Evolutionary conservation across 2,329 filamentous ascomycete species (phyloP), one percentile per base, ranked within the genome.

Genomic region (Xylariaceae sp.): DNA sequence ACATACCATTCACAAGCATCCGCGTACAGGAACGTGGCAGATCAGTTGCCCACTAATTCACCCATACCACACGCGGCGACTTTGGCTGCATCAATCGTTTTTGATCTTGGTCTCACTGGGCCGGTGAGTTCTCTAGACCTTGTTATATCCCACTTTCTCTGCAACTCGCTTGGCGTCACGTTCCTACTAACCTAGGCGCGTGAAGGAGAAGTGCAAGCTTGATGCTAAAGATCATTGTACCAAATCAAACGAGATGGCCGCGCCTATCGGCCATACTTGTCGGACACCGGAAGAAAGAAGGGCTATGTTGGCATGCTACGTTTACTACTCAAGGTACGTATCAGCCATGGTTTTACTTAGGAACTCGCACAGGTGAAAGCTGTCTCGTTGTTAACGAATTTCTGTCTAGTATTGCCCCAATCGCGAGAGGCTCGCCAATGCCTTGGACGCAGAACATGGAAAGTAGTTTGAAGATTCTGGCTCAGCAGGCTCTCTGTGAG

Each of bases 381-480:
- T 18, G 2, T 10, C n/a, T 7, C 41, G 18, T 18, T 39, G 51
- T 63, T 15, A 63, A 37, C 0, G 34, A 17, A 23, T 48, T 55
- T 13, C 11, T 15, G 45, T 18, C 1, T 10, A 71, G 69, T 23
- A 65, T 64, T 7, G 68, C 66, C 6, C 61, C 63, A 10, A 68
- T 72, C 47, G 48, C 71, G 34, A 64, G 61, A 52, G 64, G 61
- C n/a, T 62, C 69, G 30, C 60, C 64, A 4, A 68, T 87, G 53
- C 75, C 73, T 2, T 88, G 84, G 84, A 85, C 79, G 0, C 64
- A 78, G 1, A 78, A 84, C 55, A 79, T 87, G 74, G 82, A 85
- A 35, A 82, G 86, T 41, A 82, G 78, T 41, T 72, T 87, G 0
- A 69, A 75, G 3, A 63, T 75, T 1, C 71, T 88, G 0, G 72